phyloP scores from a whole-genome alignment of 306 rosid genomes.

The Senna tora region DNA sequence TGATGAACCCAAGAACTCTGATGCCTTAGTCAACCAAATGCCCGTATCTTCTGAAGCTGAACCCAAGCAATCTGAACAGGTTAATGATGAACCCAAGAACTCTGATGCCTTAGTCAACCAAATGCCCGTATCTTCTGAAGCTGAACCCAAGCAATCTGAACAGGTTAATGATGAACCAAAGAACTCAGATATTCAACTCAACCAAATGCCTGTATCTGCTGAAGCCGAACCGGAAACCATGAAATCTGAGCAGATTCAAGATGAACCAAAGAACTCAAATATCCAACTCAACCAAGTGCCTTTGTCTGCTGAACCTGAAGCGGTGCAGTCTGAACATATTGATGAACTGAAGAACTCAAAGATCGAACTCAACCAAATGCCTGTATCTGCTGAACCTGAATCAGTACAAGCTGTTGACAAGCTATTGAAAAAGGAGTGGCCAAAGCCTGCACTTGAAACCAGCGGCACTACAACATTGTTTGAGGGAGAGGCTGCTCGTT shows the following conservation, averaged over 20 bases:
- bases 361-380: conserved; percentile 36
- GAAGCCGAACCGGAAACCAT: neutral
- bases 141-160: conserved; percentile 21
- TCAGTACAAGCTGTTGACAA: conserved; percentile 23
- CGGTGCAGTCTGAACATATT: conserved; percentile 26
- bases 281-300: conserved; percentile 36
- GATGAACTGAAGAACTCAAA: conserved; percentile 28
- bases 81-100: conserved; percentile 34
- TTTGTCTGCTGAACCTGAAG: conserved; percentile 27
- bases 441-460: conserved; percentile 10
- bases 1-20: conserved; percentile 22
- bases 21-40: conserved; percentile 32
- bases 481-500: conserved; percentile 19
- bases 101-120: conserved; percentile 34
- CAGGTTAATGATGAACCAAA: neutral
- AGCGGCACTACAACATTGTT: neutral
- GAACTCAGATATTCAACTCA: neutral
- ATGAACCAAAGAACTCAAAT: conserved; percentile 22
- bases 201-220: neutral
- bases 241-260: conserved; percentile 28
- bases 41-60: conserved; percentile 34
- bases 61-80: neutral
- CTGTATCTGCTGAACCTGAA: conserved; percentile 33
- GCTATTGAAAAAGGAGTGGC: conserved; percentile 22
- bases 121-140: conserved; percentile 30